Percentiles rank a stretch among this genome's conserved stretches.
Evolutionary conservation across 352 stramenopile species (phyloP).

Genomic region (Peronospora farinosa): DNA sequence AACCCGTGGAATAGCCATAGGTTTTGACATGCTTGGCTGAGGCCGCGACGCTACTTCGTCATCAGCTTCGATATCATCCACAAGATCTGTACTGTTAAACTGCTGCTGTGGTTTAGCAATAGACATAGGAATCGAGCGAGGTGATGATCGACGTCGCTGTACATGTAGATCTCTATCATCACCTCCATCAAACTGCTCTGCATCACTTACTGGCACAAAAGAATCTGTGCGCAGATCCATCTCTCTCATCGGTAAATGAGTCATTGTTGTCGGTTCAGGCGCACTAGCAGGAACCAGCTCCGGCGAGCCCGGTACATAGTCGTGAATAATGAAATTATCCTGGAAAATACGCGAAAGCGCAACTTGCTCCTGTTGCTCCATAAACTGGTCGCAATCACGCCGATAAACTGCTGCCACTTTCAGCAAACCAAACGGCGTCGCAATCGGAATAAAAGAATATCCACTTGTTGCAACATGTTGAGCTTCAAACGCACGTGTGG

Average conservation of each 20-base stretch:
- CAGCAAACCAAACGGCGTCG: constrained; percentile 67
- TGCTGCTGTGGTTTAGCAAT: constrained; percentile 14
- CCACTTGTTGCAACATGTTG: constrained; percentile 39
- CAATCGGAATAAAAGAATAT: constrained; percentile 75
- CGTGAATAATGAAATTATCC: constrained; percentile 79
- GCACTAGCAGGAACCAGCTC: constrained; percentile 32
- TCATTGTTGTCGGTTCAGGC: constrained; percentile 12
- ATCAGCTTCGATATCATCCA: constrained; percentile 7
- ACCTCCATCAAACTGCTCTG: constrained; percentile 20
- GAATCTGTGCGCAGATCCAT: constrained; percentile 25
- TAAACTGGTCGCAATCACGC: constrained; percentile 46
- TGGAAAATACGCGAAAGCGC: constrained; percentile 50
- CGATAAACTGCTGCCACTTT: constrained; percentile 67
- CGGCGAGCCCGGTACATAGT: constrained; percentile 72
- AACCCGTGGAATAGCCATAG: constrained; percentile 70
- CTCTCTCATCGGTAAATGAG: constrained; percentile 15
- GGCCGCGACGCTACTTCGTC: constrained; percentile 15
- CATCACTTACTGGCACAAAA: constrained; percentile 35
- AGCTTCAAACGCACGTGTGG: constrained; percentile 30
- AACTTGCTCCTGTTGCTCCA: constrained; percentile 29
- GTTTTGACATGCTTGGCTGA: constrained; percentile 56
- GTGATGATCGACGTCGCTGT: constrained; percentile 35
- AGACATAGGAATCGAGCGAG: constrained; percentile 27
- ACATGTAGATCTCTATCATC: constrained; percentile 16
- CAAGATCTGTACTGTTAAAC: constrained; percentile 16